These are phyloP conservation scores for Mycena capillaripes DNA, from an alignment of 768 basidiomycete genomes.

Conservation along the genomic window DNA sequence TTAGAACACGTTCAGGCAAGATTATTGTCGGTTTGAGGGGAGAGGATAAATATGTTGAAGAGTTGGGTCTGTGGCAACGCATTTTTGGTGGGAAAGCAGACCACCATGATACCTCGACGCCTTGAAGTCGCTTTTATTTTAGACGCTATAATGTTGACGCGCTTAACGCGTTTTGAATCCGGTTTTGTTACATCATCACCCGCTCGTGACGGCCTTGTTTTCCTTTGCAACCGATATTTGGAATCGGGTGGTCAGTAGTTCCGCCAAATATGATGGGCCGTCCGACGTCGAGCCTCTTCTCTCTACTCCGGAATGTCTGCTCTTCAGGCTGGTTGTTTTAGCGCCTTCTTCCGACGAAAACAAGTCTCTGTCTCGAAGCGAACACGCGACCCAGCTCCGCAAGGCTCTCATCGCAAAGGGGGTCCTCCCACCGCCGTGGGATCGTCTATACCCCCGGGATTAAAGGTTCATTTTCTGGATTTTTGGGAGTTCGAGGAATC, in stretches of 20 bases:
- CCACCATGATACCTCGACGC: not conserved
- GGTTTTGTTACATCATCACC: constrained; percentile 19
- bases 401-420: constrained; percentile 8
- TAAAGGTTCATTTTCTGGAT: constrained; percentile 1
- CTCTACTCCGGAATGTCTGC: constrained; percentile 27
- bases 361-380: constrained; percentile 18
- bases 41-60: constrained; percentile 50
- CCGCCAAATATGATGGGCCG: constrained; percentile 21
- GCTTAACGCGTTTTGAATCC: no score
- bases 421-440: constrained; percentile 21
- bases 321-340: constrained; percentile 53
- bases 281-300: constrained; percentile 22
- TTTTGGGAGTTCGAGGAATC: not conserved
- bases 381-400: constrained; percentile 13
- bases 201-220: constrained; percentile 1
- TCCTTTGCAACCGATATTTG: constrained; percentile 23
- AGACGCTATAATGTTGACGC: no score
- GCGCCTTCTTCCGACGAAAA: constrained; percentile 43
- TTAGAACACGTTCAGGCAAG: constrained; percentile 53
- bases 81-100: constrained; percentile 37
- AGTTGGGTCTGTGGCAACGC: constrained; percentile 57
- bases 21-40: constrained; percentile 61
- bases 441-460: not conserved
- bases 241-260: constrained; percentile 21
- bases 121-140: no score